These are phyloP conservation scores for Peronospora destructor DNA, from an alignment of 352 stramenopile genomes.

Conservation along the genomic window DNA sequence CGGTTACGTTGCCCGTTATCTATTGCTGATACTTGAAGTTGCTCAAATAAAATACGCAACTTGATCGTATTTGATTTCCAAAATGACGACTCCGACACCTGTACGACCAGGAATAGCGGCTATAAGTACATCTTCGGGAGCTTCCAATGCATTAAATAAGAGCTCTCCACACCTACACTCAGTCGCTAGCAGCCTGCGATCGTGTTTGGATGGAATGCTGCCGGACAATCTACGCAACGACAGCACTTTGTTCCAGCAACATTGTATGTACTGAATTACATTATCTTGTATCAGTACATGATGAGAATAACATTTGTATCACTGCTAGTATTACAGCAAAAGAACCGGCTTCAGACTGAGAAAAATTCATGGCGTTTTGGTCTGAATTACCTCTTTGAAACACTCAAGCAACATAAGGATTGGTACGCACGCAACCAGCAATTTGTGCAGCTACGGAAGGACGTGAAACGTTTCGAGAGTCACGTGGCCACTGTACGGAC, in stretches of 20 bases:
- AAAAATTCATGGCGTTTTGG: slow-evolving; percentile 86
- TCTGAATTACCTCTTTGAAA: slow-evolving; percentile 87
- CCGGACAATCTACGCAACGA: slow-evolving; percentile 81
- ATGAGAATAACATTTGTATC: neutral
- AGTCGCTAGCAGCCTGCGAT: slow-evolving; percentile 72
- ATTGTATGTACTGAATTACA: slow-evolving; percentile 28
- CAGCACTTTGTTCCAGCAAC: slow-evolving; percentile 57
- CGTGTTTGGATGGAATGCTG: slow-evolving; percentile 80
- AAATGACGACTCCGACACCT: slow-evolving; percentile 21
- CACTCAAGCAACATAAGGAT: slow-evolving; percentile 84
- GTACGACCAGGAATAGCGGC: slow-evolving; percentile 4
- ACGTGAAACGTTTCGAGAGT: slow-evolving; percentile 69
- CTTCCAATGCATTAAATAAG: slow-evolving; percentile 31
- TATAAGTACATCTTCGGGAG: neutral
- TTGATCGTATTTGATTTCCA: neutral
- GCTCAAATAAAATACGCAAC: neutral
- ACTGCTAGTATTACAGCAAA: slow-evolving; percentile 59
- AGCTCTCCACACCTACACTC: slow-evolving; percentile 77
- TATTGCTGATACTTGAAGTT: neutral
- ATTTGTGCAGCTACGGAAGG: slow-evolving; percentile 81
- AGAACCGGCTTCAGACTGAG: slow-evolving; percentile 62
- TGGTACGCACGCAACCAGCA: slow-evolving; percentile 86
- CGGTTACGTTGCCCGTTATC: neutral
- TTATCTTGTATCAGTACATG: slow-evolving; percentile 10
- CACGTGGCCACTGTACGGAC: slow-evolving; percentile 66